phyloP scores from a whole-genome alignment of 768 basidiomycete species.

The Mycena leptocephala region DNA sequence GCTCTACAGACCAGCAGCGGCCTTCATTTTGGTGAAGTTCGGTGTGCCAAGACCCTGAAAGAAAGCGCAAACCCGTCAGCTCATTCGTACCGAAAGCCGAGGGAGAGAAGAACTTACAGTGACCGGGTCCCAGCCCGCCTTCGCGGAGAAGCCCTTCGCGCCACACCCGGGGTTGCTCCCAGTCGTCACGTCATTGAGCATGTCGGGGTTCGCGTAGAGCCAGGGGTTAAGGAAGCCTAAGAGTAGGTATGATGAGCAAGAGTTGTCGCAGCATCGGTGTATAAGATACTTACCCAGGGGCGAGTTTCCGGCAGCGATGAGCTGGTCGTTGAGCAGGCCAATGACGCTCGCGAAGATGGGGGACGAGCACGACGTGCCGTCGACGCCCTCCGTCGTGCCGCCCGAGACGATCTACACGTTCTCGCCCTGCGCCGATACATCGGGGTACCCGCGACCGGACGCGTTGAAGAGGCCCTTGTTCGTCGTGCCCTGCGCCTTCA shows the following conservation, averaged over 20 bases:
- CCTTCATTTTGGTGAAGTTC: conserved; percentile 16
- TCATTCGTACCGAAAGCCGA: too few species aligned
- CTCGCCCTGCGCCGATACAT: conserved; percentile 22
- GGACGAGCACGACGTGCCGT: conserved; percentile 23
- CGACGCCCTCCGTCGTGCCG: neutral
- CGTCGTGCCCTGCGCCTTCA: conserved; percentile 23
- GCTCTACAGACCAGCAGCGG: conserved; percentile 19
- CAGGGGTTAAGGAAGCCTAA: too few species aligned
- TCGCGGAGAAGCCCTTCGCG: conserved; percentile 19
- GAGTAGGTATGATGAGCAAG: too few species aligned
- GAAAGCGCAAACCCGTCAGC: too few species aligned
- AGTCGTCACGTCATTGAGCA: conserved; percentile 31
- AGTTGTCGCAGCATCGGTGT: too few species aligned
- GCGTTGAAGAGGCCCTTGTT: conserved; percentile 50
- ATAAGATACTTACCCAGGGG: too few species aligned
- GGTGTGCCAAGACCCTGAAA: conserved; percentile 27
- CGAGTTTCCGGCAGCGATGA: conserved; percentile 24
- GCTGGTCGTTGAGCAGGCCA: conserved; percentile 36
- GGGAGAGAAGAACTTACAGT: neutral
- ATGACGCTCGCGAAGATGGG: conserved; percentile 42
- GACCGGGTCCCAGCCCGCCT: conserved; percentile 27
- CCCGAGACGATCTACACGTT: neutral
- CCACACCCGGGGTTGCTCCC: conserved; percentile 29
- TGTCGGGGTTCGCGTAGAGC: conserved; percentile 19
- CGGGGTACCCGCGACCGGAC: conserved; percentile 53